Evolutionary conservation across 257 asterid genomes (phyloP).

Genomic region (Nicotiana sylvestris): DNA sequence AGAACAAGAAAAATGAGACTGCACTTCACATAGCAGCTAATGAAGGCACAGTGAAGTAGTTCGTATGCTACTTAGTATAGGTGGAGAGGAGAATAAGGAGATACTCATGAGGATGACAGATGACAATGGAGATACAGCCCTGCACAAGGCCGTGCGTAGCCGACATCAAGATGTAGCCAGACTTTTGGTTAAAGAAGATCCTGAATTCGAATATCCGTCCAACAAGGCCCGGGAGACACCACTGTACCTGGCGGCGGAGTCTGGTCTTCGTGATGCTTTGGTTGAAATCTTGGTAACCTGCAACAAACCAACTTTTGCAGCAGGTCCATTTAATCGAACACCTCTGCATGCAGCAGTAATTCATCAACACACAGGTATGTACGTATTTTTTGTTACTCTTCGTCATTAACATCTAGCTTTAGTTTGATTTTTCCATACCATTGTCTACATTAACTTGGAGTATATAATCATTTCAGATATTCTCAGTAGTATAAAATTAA

Average conservation of each 20-base stretch:
- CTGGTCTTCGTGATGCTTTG: not conserved
- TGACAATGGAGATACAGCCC: too few relatives aligned
- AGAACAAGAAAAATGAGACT: slow-evolving; percentile 13
- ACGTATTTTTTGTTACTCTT: not conserved
- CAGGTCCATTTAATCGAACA: slow-evolving; percentile 5
- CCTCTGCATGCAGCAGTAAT: slow-evolving; percentile 15
- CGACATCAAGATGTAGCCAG: too few relatives aligned
- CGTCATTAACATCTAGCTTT: not conserved
- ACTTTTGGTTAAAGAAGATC: too few relatives aligned
- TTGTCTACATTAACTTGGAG: too few relatives aligned
- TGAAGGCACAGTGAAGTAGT: not conserved
- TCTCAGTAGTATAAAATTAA: too few relatives aligned
- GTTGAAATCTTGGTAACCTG: not conserved
- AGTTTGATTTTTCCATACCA: not conserved
- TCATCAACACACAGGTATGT: not conserved
- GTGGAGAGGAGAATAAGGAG: not conserved
- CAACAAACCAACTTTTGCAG: not conserved
- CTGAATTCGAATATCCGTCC: too few relatives aligned
- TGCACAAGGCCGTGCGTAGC: too few relatives aligned
- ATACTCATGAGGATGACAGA: too few relatives aligned
- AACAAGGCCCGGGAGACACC: too few relatives aligned
- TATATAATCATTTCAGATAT: too few relatives aligned
- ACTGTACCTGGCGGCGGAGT: slow-evolving; percentile 5
- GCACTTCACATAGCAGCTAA: slow-evolving; percentile 24
- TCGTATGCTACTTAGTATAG: not conserved